Evolutionary conservation across 257 asterid species (phyloP).

Genomic region (Penstemon newberryi): DNA sequence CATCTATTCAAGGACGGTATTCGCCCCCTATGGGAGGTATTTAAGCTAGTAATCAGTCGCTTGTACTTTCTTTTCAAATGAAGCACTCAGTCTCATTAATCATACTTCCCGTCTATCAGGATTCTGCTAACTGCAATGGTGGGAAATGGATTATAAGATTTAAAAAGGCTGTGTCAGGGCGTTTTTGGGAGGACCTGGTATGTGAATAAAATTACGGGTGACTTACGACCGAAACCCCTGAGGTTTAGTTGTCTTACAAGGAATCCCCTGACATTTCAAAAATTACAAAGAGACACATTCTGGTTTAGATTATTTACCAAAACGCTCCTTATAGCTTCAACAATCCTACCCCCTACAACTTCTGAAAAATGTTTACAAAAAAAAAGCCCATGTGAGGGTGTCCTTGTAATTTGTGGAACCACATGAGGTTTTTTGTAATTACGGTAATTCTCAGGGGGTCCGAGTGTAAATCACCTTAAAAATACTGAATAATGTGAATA

Average conservation of each 20-base stretch:
- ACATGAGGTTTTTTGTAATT: no score
- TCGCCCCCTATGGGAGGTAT: constrained; percentile 99
- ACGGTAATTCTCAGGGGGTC: neutral
- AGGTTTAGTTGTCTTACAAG: no score
- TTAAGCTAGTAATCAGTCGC: constrained; percentile 12
- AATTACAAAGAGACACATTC: no score
- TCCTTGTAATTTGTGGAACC: no score
- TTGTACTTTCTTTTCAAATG: constrained; percentile 17
- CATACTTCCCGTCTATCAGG: constrained; percentile 45
- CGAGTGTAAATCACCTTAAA: neutral
- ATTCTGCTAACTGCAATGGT: constrained; percentile 92
- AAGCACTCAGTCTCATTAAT: neutral
- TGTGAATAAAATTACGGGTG: constrained; percentile 17
- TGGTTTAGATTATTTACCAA: no score
- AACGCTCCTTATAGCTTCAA: no score
- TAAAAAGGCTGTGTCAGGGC: constrained; percentile 89
- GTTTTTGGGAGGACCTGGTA: constrained; percentile 99
- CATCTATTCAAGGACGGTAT: constrained; percentile 97
- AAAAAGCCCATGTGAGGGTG: no score
- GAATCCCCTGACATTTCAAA: no score
- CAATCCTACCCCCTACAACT: no score
- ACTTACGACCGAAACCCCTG: no score
- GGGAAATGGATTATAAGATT: constrained; percentile 98
- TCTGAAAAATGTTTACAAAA: no score
- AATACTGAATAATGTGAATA: neutral